Evolutionary conservation across 192 early-diverging fungal genomes (phyloP).

Genomic region (Podila clonocystis): DNA sequence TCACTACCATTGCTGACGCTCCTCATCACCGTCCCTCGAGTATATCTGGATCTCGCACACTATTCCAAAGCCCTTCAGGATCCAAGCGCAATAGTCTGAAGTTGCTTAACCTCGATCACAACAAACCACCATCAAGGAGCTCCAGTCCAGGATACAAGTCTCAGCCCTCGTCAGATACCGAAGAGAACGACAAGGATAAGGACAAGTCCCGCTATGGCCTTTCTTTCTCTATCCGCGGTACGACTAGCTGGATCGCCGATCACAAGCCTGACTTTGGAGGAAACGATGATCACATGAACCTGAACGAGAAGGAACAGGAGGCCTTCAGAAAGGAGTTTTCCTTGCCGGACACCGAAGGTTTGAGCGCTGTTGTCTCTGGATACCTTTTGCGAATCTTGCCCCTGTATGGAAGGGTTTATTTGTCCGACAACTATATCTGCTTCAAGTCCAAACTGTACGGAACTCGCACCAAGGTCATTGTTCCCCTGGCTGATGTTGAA

Average conservation of each 20-base stretch:
- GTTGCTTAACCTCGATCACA: not conserved
- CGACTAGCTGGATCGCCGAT: slow-evolving; percentile 44
- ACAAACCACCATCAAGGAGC: slow-evolving; percentile 17
- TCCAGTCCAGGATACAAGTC: slow-evolving; percentile 22
- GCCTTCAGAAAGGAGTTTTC: slow-evolving; percentile 64
- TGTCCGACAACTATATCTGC: slow-evolving; percentile 69
- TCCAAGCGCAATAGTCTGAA: slow-evolving; percentile 13
- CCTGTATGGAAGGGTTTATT: slow-evolving; percentile 67
- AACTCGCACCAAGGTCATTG: slow-evolving; percentile 58
- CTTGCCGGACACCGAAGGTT: slow-evolving; percentile 61
- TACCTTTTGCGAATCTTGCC: slow-evolving; percentile 63
- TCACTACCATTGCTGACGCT: not conserved
- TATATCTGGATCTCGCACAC: slow-evolving; percentile 9
- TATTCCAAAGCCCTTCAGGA: slow-evolving; percentile 6
- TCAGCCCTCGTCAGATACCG: slow-evolving; percentile 27
- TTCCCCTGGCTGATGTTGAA: slow-evolving; percentile 65
- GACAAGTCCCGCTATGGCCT: slow-evolving; percentile 18
- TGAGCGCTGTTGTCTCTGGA: slow-evolving; percentile 61
- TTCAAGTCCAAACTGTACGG: slow-evolving; percentile 68
- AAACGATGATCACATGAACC: slow-evolving; percentile 3
- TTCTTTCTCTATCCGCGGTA: slow-evolving; percentile 33
- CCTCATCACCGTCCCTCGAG: slow-evolving; percentile 15
- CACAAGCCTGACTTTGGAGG: slow-evolving; percentile 16
- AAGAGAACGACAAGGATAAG: slow-evolving; percentile 25
- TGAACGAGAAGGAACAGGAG: slow-evolving; percentile 37